Evolutionary conservation across 2,329 filamentous ascomycete species (phyloP).

Genomic region (Pezizomycotina sp.): DNA sequence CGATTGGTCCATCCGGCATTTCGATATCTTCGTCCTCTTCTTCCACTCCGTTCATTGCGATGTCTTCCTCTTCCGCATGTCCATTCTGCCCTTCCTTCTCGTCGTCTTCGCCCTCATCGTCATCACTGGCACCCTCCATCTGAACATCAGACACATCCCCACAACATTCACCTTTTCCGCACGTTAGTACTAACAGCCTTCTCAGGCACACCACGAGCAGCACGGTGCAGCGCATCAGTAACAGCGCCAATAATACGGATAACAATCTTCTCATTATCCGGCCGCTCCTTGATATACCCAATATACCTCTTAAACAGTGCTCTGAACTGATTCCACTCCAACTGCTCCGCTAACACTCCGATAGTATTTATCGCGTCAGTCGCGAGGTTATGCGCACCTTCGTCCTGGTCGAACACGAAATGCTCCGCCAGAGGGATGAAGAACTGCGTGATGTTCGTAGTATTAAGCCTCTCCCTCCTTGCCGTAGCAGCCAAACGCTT

Average conservation of each 20-base stretch:
- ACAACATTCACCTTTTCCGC: no score
- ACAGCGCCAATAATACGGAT: slow-evolving; percentile 67
- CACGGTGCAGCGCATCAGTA: slow-evolving; percentile 50
- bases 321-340: slow-evolving; percentile 85
- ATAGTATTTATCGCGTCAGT: slow-evolving; percentile 75
- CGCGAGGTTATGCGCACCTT: slow-evolving; percentile 72
- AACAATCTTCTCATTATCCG: slow-evolving; percentile 70
- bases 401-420: slow-evolving; percentile 70
- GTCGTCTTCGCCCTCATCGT: slow-evolving; percentile 20
- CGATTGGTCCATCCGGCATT: slow-evolving; percentile 41
- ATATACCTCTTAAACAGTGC: slow-evolving; percentile 71
- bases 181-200: no score
- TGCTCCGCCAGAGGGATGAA: slow-evolving; percentile 87
- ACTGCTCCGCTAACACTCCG: slow-evolving; percentile 51
- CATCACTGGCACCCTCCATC: slow-evolving; percentile 25
- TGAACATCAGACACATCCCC: slow-evolving; percentile 37
- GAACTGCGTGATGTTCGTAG: slow-evolving; percentile 66
- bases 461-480: slow-evolving; percentile 45
- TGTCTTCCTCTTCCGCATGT: slow-evolving; percentile 19
- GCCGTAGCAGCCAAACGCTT: slow-evolving; percentile 58
- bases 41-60: slow-evolving; percentile 26
- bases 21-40: slow-evolving; percentile 34
- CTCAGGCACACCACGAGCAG: no score
- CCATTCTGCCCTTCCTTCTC: slow-evolving; percentile 23
- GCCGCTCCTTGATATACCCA: slow-evolving; percentile 61